Evolutionary conservation across 2,329 filamentous ascomycete species (phyloP), one percentile per base, ranked within the genome.

Genomic region (Fusarium sp.): DNA sequence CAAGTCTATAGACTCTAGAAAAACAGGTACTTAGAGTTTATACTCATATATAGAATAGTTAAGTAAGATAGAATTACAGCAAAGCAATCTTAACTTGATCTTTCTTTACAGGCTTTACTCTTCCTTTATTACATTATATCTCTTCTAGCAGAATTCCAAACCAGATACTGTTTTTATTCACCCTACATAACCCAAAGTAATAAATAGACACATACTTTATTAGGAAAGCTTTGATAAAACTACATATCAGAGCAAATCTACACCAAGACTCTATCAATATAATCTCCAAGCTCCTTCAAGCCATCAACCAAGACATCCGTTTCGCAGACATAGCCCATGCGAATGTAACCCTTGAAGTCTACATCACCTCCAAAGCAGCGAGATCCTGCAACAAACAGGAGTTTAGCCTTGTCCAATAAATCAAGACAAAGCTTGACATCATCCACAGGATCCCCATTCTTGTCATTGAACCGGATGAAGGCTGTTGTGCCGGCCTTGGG

Each of bases 401-500:
- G 92, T 19, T 93, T 93, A 0, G 88, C 91, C 81, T 91, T 88
- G 44, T 90, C 87, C 28, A 94, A 82, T 33, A 97, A 81, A 77
- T 90, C 88, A 73, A 89, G 83, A 75, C 93, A 95, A 74, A 97
- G 92, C 10, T 85, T 85, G 13, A 88, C 89, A 69, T 95, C 92
- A 76, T 96, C 90, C 0, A 97, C 87, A 4, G 90, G 86, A 78
- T 87, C 85, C 0, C 84, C 89, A 44, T 88, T 87, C 57, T 87
- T 86, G 59, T 50, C 42, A 6, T 84, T 85, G 71, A 97, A 94
- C 74, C 88, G 90, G 58, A 97, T 83, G 76, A 97, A 93, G 0
- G 93, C 92, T 11, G 93, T 96, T 2, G 94, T 97, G 0, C 94
- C 94, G 2, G 93, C 94, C 9, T 88, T 89, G 3, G 95, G 94